Conservation (phyloP, 1,139 yeast genomes). For the Eremothecium cymbalariae region DNA sequence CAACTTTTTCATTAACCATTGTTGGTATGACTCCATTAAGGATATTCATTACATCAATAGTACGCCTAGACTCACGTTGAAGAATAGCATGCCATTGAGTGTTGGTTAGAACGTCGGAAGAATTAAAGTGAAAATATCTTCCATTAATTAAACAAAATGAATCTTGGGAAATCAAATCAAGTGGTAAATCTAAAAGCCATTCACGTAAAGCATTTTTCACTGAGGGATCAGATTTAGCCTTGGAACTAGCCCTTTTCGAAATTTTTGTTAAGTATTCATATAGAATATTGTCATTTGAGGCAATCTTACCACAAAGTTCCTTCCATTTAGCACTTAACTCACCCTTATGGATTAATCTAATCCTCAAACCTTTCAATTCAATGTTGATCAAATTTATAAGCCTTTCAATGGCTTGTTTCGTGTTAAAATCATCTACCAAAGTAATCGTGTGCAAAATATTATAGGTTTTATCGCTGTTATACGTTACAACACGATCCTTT, state of each 20-base stretch:
- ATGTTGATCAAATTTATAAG: conserved; percentile 16
- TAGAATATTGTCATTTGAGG: conserved; percentile 7
- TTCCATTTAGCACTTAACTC: conserved; percentile 16
- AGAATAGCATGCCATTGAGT: conserved; percentile 43
- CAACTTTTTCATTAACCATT: conserved; percentile 14
- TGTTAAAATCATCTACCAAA: conserved; percentile 26
- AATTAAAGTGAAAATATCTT: conserved; percentile 24
- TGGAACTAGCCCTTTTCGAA: conserved; percentile 2
- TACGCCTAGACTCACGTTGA: conserved; percentile 47
- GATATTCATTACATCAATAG: conserved; percentile 39
- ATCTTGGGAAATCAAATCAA: conserved; percentile 8
- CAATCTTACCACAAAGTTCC: not conserved
- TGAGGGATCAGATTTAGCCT: too few species aligned
- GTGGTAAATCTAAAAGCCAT: conserved; percentile 25
- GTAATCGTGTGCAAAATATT: conserved; percentile 27
- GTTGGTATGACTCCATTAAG: conserved; percentile 19
- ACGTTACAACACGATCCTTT: conserved; percentile 14
- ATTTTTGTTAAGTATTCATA: conserved; percentile 3
- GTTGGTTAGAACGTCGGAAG: conserved; percentile 19
- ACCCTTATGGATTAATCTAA: conserved; percentile 27
- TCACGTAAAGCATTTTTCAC: conserved; percentile 6
- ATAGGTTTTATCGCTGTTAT: conserved; percentile 12
- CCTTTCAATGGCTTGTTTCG: conserved; percentile 17
- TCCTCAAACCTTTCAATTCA: conserved; percentile 24
- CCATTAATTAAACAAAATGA: conserved; percentile 28